These are phyloP conservation scores for Kalmusia sp. DNA, from an alignment of 2,329 filamentous ascomycete species.

Conservation along the genomic window DNA sequence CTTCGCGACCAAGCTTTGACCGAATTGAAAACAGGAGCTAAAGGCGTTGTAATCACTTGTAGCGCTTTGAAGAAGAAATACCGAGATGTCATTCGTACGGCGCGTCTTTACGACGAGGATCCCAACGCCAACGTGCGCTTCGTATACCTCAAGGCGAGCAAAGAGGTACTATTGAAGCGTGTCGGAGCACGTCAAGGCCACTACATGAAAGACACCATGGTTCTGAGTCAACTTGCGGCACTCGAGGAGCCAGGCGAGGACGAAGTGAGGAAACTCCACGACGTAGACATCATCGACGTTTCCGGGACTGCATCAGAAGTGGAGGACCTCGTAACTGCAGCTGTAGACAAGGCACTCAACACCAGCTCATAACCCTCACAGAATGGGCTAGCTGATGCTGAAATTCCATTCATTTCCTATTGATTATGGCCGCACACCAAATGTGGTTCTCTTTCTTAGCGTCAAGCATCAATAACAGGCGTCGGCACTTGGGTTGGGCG, in stretches of 20 bases:
- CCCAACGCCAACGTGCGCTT: constrained; percentile 73
- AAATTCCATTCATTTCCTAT: constrained; percentile 3
- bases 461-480: constrained; percentile 29
- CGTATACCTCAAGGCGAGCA: constrained; percentile 83
- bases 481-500: constrained; percentile 17
- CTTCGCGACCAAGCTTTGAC: constrained; percentile 55
- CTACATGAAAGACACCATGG: constrained; percentile 97
- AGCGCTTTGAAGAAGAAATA: constrained; percentile 97
- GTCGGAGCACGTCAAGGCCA: constrained; percentile 80
- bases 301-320: constrained; percentile 51
- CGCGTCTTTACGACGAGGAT: constrained; percentile 55
- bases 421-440: neutral
- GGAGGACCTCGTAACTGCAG: constrained; percentile 45
- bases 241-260: constrained; percentile 81
- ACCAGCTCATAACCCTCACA: constrained; percentile 8
- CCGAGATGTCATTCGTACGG: constrained; percentile 71
- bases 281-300: constrained; percentile 56
- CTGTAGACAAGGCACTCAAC: constrained; percentile 47
- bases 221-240: constrained; percentile 86
- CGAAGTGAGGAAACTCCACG: constrained; percentile 60
- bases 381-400: constrained; percentile 5
- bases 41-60: constrained; percentile 90
- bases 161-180: constrained; percentile 76
- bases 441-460: constrained; percentile 14
- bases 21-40: constrained; percentile 41